Conservation (phyloP, 2,329 filamentous ascomycete species). For the Alternaria conjuncta region DNA sequence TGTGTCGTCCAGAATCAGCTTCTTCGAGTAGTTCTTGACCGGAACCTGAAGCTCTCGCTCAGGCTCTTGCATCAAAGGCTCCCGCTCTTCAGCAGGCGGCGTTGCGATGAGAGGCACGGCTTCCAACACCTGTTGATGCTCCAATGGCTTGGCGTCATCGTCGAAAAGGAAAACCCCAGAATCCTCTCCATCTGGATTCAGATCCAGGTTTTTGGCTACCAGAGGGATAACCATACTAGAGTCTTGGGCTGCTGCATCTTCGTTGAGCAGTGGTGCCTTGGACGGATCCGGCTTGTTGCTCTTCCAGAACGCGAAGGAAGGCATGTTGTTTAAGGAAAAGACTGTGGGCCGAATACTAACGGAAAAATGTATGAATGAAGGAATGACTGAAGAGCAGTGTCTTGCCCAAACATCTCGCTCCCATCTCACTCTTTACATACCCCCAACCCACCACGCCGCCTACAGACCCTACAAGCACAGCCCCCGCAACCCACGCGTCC, state of each 20-base stretch:
- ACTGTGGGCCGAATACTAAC: neutral
- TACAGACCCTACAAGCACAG: conserved; percentile 3
- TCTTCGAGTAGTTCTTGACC: neutral
- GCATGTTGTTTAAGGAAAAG: conserved; percentile 12
- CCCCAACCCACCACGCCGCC: neutral
- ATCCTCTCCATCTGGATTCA: conserved; percentile 24
- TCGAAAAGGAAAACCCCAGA: conserved; percentile 27
- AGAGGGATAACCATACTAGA: neutral
- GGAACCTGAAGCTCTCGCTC: neutral
- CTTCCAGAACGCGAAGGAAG: conserved; percentile 33
- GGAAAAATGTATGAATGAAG: neutral
- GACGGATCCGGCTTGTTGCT: conserved; percentile 18
- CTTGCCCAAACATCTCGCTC: neutral
- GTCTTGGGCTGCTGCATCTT: conserved; percentile 5
- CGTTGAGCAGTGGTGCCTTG: conserved; percentile 8
- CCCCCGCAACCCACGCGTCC: conserved; percentile 10
- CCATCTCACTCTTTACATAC: neutral
- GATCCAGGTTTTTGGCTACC: conserved; percentile 9
- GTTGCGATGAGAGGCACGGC: neutral
- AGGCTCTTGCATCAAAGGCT: neutral
- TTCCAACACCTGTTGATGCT: neutral
- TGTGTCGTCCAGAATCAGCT: neutral
- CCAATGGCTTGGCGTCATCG: neutral
- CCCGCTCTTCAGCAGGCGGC: neutral
- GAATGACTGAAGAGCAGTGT: neutral